Conservation (phyloP, 108 stramenopile species). For the Bacterosira constricta region DNA sequence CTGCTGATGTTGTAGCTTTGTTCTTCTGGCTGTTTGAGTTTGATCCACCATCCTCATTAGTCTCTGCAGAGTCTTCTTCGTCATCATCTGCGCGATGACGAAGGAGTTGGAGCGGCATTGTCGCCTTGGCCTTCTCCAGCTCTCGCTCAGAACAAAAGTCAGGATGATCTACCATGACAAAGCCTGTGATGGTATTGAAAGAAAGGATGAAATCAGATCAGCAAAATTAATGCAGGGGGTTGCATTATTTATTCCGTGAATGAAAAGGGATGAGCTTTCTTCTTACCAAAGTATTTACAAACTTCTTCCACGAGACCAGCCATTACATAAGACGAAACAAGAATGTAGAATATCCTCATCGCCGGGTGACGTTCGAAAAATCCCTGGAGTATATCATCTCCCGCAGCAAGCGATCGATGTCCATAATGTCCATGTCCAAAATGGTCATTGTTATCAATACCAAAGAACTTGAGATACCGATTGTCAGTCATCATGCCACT, state of each 20-base stretch:
- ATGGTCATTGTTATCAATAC: background rate
- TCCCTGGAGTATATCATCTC: slow-evolving; percentile 32
- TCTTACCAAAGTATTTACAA: slow-evolving; percentile 84
- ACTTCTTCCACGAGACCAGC: slow-evolving; percentile 80
- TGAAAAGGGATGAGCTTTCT: slow-evolving; percentile 63
- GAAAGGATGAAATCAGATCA: too few relatives aligned
- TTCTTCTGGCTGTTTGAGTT: too few relatives aligned
- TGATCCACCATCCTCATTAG: slow-evolving; percentile 1
- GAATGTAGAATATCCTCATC: slow-evolving; percentile 59
- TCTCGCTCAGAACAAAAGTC: slow-evolving; percentile 71
- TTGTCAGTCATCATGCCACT: slow-evolving; percentile 4
- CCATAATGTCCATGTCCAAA: slow-evolving; percentile 10
- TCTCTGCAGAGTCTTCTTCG: slow-evolving; percentile 33
- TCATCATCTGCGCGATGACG: slow-evolving; percentile 19
- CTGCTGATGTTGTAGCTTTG: slow-evolving; percentile 1
- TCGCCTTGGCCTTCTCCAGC: slow-evolving; percentile 52
- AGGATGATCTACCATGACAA: slow-evolving; percentile 80
- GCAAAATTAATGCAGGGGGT: too few relatives aligned
- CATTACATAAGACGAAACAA: slow-evolving; percentile 62
- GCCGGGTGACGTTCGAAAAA: slow-evolving; percentile 59
- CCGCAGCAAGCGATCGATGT: slow-evolving; percentile 24
- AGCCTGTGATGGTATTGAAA: background rate
- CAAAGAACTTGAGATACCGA: slow-evolving; percentile 20
- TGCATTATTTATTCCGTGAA: background rate
- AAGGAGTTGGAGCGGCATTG: slow-evolving; percentile 11